Evolutionary conservation across 495 filamentous ascomycete genomes (phyloP).

Genomic region (Cryomyces minteri): DNA sequence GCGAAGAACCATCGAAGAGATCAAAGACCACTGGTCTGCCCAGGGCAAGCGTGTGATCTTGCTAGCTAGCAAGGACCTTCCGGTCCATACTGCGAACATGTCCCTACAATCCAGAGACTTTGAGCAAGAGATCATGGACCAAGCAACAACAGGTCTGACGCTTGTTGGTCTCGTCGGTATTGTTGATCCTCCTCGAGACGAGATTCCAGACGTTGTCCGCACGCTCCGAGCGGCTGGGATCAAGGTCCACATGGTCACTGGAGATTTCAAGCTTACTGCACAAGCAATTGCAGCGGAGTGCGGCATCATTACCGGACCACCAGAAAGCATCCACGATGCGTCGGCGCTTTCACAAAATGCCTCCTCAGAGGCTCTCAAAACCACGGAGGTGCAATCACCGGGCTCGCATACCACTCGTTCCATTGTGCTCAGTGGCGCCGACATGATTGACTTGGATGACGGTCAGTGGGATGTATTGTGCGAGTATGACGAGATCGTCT

Average conservation of each 20-base stretch:
- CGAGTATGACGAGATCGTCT: conserved; percentile 24
- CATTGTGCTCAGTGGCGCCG: conserved; percentile 18
- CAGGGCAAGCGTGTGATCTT: conserved; percentile 34
- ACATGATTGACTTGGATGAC: conserved; percentile 14
- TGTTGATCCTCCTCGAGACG: conserved; percentile 26
- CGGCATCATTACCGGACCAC: conserved; percentile 16
- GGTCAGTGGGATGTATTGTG: conserved; percentile 25
- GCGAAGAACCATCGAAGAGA: conserved; percentile 24
- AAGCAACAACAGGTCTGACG: conserved; percentile 23
- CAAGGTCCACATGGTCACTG: conserved; percentile 32
- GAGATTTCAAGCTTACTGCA: conserved; percentile 15
- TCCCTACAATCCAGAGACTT: conserved; percentile 22
- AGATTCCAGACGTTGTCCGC: conserved; percentile 16
- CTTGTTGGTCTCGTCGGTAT: conserved; percentile 33
- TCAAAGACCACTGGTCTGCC: conserved; percentile 44
- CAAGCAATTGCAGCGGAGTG: conserved; percentile 21
- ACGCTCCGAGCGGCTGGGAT: conserved; percentile 19
- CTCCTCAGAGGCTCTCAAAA: not conserved
- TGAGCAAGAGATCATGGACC: conserved; percentile 24
- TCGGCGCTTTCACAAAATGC: not conserved
- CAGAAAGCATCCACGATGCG: not conserved
- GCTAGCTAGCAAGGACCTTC: conserved; percentile 28
- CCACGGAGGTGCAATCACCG: not conserved
- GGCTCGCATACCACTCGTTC: conserved; percentile 3
- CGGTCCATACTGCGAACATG: conserved; percentile 11